phyloP scores from a whole-genome alignment of 768 basidiomycete species.

The Trametes coccinea region DNA sequence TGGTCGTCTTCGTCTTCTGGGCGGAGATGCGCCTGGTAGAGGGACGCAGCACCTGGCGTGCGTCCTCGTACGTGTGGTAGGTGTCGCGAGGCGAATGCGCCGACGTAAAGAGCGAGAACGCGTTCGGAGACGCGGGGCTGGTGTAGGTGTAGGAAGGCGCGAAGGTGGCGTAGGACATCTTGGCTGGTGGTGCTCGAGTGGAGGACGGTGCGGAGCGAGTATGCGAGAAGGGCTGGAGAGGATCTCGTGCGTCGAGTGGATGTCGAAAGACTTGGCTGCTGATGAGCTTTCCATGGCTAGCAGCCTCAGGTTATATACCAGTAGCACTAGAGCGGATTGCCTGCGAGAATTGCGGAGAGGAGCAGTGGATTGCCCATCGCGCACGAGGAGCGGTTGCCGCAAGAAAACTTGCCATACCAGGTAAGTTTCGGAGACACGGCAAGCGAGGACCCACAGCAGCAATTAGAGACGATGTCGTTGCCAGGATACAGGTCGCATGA shows the following conservation, averaged over 20 bases:
- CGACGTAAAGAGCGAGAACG: conserved; percentile 21
- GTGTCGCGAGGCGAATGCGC: conserved; percentile 26
- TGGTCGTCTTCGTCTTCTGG: conserved; percentile 16
- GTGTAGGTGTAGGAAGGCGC: conserved; percentile 21
- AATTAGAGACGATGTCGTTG: neutral
- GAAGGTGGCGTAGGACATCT: conserved; percentile 22
- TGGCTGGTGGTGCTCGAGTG: neutral
- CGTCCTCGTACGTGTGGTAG: conserved; percentile 24
- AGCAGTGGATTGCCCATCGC: conserved; percentile 13
- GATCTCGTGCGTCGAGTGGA: neutral
- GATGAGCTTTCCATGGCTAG: neutral
- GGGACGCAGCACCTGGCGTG: conserved; percentile 23
- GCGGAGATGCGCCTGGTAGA: conserved; percentile 14
- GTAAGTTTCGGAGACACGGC: conserved; percentile 4
- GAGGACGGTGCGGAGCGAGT: neutral
- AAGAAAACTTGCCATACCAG: conserved; percentile 3
- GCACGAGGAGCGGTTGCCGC: neutral
- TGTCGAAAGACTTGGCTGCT: neutral
- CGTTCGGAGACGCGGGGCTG: conserved; percentile 21
- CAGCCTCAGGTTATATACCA: conserved; percentile 7
- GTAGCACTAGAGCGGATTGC: neutral
- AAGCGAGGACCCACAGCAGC: conserved; percentile 4
- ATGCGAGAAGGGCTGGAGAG: neutral
- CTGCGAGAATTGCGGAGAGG: conserved; percentile 3
- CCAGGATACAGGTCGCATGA: conserved; percentile 3